Evolutionary conservation across 768 basidiomycete genomes (phyloP), one percentile per base, ranked within the genome.

Genomic region (Lyophyllum shimeji): DNA sequence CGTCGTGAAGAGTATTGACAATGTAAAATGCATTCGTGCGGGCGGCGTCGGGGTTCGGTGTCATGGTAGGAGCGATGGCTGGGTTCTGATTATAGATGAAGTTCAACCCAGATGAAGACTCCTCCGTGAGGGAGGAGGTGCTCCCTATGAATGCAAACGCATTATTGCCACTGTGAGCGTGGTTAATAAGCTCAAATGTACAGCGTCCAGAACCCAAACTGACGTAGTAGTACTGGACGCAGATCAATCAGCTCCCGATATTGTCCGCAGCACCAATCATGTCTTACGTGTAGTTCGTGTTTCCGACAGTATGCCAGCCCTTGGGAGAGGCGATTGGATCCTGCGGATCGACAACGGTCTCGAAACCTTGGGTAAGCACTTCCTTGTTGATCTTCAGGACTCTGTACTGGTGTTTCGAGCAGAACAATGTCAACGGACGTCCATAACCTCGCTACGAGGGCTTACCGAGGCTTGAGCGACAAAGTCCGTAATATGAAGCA

Each of bases 21-120:
- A 85, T 71, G 65, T 85, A 87, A 67, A 85, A 87, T 0, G 74
- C 74, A 61, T 82, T 81, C 0, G 77, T 78, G n/a, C 79, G 71
- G 7, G 83, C 82, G 20, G 84, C 80, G 55, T 82, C 75, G 40
- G 81, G 54, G 64, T 86, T 85, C 37, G 47, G 69, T 2, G 60
- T 52, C 39, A 63, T 67, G 7, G 70, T 70, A 1, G 72, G 74
- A 1, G 58, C 65, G 1, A 58, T 29, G 13, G 62, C 53, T 2
- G 69, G 61, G 50, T 71, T 63, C 40, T 73, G 66, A 2, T 65
- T 60, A 63, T 72, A 81, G 57, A 70, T 61, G 63, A 82, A 83
- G 55, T 71, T 72, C n/a, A 74, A 66, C 0, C 56, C 66, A 0
- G 70, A 44, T 21, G 73, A 68, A 18, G 79, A 77, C 24, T 17